These are phyloP conservation scores for Carallia brachiata DNA, from an alignment of 345 rosid genomes.

Conservation along the genomic window DNA sequence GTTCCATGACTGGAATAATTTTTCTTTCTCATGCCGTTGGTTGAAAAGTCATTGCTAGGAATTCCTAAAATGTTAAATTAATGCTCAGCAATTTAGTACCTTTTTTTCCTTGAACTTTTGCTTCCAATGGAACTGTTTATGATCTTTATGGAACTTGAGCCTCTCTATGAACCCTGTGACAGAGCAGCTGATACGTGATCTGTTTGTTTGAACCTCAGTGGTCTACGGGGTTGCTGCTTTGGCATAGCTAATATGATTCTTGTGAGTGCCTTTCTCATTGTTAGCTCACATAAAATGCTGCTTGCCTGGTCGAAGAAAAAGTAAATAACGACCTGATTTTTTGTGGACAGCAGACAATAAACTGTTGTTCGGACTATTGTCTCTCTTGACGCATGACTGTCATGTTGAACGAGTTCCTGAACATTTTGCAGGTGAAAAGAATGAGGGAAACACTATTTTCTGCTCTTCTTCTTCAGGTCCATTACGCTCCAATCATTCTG, in stretches of 20 bases:
- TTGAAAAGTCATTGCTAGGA: not conserved
- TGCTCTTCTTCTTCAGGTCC: slow-evolving; percentile 88
- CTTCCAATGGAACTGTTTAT: slow-evolving; percentile 2
- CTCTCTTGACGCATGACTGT: slow-evolving; percentile 9
- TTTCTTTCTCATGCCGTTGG: not conserved
- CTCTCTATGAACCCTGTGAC: slow-evolving; percentile 12
- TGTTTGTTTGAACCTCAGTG: slow-evolving; percentile 58
- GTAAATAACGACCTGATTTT: not conserved
- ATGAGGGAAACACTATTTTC: slow-evolving; percentile 93
- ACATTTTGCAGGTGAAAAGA: slow-evolving; percentile 66
- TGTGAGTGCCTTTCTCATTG: slow-evolving; percentile 51
- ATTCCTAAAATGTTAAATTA: not conserved
- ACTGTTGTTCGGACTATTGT: not conserved
- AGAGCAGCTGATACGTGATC: slow-evolving; percentile 28
- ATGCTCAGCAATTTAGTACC: not conserved
- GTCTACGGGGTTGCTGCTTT: slow-evolving; percentile 88
- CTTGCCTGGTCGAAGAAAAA: not conserved
- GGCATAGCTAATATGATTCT: slow-evolving; percentile 97
- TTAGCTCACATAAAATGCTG: not conserved
- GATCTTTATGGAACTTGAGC: slow-evolving; percentile 16
- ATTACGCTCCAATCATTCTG: slow-evolving; percentile 2
- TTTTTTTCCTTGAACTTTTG: slow-evolving; percentile 1
- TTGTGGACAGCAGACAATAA: not conserved
- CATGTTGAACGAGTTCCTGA: slow-evolving; percentile 14
- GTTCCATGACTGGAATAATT: not conserved